Conservation (phyloP, 1,284 basidiomycete species). For the Boletus smithii region DNA sequence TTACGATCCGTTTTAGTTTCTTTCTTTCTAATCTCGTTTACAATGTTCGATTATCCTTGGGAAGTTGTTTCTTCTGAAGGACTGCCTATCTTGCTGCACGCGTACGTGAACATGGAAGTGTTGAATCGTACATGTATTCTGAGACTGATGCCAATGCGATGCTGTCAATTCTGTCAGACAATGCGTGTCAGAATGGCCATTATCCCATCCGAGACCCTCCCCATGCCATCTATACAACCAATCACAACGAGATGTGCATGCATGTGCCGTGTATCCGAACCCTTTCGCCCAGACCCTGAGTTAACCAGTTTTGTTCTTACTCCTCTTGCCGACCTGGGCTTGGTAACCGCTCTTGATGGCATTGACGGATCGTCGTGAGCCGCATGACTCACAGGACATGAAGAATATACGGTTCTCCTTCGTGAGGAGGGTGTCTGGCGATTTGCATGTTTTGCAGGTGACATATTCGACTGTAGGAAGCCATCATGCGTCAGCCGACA, state of each 20-base stretch:
- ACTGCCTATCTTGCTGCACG: conserved; percentile 12
- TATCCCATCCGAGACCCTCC: too few species aligned
- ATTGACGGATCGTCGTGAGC: conserved; percentile 88
- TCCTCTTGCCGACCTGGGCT: conserved; percentile 89
- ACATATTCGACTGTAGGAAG: conserved; percentile 86
- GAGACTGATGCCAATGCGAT: conserved; percentile 19
- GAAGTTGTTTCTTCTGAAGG: neutral
- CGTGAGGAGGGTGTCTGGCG: conserved; percentile 91
- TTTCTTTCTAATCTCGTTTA: conserved; percentile 12
- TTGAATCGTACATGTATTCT: conserved; percentile 22
- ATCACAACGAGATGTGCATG: neutral
- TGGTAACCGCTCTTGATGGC: conserved; percentile 99
- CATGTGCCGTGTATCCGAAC: neutral
- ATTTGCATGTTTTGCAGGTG: conserved; percentile 99
- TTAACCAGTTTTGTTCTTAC: conserved; percentile 49
- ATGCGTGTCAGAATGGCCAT: conserved; percentile 7
- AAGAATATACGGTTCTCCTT: conserved; percentile 99
- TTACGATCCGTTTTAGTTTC: conserved; percentile 22
- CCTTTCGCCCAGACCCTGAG: neutral
- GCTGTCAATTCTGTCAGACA: conserved; percentile 10
- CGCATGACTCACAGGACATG: conserved; percentile 95
- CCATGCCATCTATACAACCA: conserved; percentile 5
- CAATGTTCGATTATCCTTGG: conserved; percentile 11
- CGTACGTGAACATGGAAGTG: conserved; percentile 1
- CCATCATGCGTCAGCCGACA: neutral